phyloP scores from a whole-genome alignment of 768 basidiomycete species.

The Psilocybe cubensis region DNA sequence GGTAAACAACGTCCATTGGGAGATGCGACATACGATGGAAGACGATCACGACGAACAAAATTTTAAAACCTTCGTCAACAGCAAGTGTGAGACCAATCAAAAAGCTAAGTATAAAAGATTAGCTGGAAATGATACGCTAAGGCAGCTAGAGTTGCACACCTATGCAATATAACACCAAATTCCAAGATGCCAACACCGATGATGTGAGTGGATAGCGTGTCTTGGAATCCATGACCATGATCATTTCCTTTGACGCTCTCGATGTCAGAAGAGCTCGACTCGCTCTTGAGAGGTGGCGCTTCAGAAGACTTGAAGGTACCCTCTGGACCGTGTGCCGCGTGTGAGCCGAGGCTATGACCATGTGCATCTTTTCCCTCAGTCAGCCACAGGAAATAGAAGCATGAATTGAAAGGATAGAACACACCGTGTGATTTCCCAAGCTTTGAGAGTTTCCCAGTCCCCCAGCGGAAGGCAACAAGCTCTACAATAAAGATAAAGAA shows the following conservation, averaged over 20 bases:
- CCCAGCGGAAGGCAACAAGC: constrained; percentile 86
- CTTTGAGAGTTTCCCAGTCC: constrained; percentile 68
- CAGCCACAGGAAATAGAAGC: neutral
- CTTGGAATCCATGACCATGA: constrained; percentile 29
- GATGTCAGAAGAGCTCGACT: constrained; percentile 26
- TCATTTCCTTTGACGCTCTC: constrained; percentile 30
- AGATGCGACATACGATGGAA: constrained; percentile 85
- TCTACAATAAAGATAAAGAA: constrained; percentile 87
- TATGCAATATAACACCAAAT: constrained; percentile 90
- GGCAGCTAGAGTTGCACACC: too few species aligned
- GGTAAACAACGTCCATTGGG: neutral
- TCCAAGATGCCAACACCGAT: constrained; percentile 92
- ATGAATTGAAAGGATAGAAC: neutral
- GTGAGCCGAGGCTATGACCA: constrained; percentile 61
- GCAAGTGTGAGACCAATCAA: constrained; percentile 92
- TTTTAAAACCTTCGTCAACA: constrained; percentile 79
- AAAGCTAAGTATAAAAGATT: constrained; percentile 46
- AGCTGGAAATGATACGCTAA: too few species aligned
- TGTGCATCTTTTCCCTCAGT: constrained; percentile 54
- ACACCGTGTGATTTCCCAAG: constrained; percentile 68
- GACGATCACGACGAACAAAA: constrained; percentile 87
- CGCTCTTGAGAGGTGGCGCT: constrained; percentile 12
- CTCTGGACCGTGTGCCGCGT: constrained; percentile 77
- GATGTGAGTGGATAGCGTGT: constrained; percentile 65
- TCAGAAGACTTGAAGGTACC: constrained; percentile 18